A percentile compares a stretch with the other conserved stretches of the same genome.
Conservation (phyloP, 1,139 yeast genomes). For the Geotrichum carabidarum region DNA sequence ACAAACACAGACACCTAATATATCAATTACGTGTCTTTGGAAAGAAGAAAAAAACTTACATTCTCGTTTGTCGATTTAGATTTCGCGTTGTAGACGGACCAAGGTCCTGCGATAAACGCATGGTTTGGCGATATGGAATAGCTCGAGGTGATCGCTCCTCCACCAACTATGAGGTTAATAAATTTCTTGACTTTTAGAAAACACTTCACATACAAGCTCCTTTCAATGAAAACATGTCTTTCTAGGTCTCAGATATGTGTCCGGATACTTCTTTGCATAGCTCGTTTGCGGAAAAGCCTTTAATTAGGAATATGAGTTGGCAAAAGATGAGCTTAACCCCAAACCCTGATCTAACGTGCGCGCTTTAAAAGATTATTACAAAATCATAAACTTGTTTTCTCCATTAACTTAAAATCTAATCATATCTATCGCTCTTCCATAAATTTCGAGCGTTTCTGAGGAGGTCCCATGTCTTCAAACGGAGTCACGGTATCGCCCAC, state of each 20-base stretch:
- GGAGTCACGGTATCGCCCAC: not conserved
- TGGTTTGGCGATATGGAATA: constrained; percentile 74
- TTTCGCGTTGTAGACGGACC: constrained; percentile 83
- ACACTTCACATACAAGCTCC: constrained; percentile 25
- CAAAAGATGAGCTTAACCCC: too few relatives aligned
- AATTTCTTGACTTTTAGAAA: not conserved
- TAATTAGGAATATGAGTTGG: too few relatives aligned
- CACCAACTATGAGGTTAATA: constrained; percentile 11
- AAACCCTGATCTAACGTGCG: too few relatives aligned
- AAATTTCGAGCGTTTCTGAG: constrained; percentile 3
- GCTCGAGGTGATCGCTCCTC: constrained; percentile 51
- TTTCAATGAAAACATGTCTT: constrained; percentile 26
- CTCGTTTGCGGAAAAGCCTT: too few relatives aligned
- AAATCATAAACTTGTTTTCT: not conserved
- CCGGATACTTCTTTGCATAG: too few relatives aligned
- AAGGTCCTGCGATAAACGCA: constrained; percentile 70
- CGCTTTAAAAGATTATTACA: not conserved
- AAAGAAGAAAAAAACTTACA: constrained; percentile 18
- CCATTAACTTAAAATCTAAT: not conserved
- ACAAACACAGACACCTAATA: constrained; percentile 70
- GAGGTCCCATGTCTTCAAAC: constrained; percentile 16
- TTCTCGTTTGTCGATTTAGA: constrained; percentile 45
- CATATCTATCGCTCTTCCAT: not conserved
- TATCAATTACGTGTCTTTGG: not conserved
- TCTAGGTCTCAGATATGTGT: too few relatives aligned